Conservation (phyloP, 768 basidiomycete species). For the Favolaschia claudopus region DNA sequence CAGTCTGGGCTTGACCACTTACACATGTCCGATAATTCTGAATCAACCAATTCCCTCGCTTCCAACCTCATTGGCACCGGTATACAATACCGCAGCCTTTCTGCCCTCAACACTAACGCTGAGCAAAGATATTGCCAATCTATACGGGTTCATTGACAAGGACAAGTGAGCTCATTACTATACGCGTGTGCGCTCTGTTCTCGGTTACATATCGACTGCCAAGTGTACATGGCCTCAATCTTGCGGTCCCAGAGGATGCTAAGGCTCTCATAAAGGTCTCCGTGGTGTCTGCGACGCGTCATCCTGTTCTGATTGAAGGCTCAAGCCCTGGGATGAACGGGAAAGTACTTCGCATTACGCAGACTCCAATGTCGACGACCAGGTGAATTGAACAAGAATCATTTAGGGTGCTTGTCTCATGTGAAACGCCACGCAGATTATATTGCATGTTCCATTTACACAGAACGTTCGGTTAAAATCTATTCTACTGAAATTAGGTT, state of each 20-base stretch:
- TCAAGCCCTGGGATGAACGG: slow-evolving; percentile 74
- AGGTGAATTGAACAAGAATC: slow-evolving; percentile 54
- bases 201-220: slow-evolving; percentile 35
- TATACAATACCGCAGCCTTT: background rate
- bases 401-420: background rate
- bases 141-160: slow-evolving; percentile 68
- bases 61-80: slow-evolving; percentile 50
- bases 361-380: slow-evolving; percentile 87
- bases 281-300: background rate
- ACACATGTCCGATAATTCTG: slow-evolving; percentile 31
- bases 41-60: slow-evolving; percentile 49
- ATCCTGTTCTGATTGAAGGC: background rate
- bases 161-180: slow-evolving; percentile 74
- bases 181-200: slow-evolving; percentile 9
- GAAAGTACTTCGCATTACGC: slow-evolving; percentile 71
- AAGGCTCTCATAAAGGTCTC: slow-evolving; percentile 69
- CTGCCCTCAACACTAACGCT: background rate
- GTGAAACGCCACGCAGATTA: slow-evolving; percentile 56
- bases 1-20: background rate
- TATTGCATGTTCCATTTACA: slow-evolving; percentile 83
- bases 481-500: slow-evolving; percentile 79
- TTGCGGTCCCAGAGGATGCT: slow-evolving; percentile 83
- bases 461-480: slow-evolving; percentile 81
- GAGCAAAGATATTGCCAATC: slow-evolving; percentile 53
- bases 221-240: slow-evolving; percentile 83